Evolutionary conservation across 192 early-diverging fungal genomes (phyloP).

Genomic region (Spizellomyces sp.): DNA sequence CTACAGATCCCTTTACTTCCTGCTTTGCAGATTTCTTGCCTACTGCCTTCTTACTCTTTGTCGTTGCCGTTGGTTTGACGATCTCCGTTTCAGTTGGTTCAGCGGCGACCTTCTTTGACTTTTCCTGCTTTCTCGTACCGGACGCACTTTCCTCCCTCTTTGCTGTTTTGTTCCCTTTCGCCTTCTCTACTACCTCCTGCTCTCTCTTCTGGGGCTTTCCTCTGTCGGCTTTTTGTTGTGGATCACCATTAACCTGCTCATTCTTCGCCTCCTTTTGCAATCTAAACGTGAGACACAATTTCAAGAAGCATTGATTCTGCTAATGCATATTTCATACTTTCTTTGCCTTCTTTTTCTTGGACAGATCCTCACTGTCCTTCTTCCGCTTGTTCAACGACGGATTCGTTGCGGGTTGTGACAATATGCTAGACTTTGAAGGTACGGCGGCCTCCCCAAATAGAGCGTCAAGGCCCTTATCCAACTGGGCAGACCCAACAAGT

Average conservation of each 20-base stretch:
- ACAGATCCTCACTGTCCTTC: not conserved
- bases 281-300: not conserved
- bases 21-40: not conserved
- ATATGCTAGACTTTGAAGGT: not conserved
- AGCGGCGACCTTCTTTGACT: not conserved
- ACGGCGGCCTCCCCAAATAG: conserved; percentile 4
- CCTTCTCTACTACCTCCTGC: not conserved
- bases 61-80: not conserved
- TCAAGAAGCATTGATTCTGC: too few relatives aligned
- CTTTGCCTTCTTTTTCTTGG: conserved; percentile 9
- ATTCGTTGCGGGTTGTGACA: not conserved
- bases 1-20: not conserved
- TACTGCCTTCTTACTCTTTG: not conserved
- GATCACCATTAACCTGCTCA: not conserved
- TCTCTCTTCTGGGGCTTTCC: not conserved
- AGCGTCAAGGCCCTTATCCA: conserved; percentile 26
- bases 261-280: not conserved
- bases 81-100: conserved; percentile 1
- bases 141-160: not conserved
- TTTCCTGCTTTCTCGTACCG: not conserved
- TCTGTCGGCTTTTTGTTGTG: not conserved
- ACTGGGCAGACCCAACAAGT: conserved; percentile 5
- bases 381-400: not conserved
- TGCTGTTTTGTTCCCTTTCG: not conserved
- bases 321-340: not conserved